Percentiles rank a stretch among this genome's conserved stretches.
phyloP scores from a whole-genome alignment of 2,329 filamentous ascomycete species.

The Penicillium frequentans region DNA sequence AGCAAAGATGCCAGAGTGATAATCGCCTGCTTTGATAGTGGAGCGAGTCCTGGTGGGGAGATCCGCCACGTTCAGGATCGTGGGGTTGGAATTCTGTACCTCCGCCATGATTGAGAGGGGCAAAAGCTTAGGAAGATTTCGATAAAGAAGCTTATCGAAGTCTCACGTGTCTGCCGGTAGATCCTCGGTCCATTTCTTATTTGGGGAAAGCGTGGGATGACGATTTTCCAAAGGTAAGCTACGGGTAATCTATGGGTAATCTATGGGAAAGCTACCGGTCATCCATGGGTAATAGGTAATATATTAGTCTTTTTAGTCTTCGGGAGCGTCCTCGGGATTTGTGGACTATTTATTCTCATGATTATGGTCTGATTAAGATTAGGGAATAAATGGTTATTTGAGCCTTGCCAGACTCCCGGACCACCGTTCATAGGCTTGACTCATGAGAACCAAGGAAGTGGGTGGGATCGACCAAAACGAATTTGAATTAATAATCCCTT shows the following conservation, averaged over 20 bases:
- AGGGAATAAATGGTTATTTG: too few relatives aligned
- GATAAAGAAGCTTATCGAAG: conserved; percentile 47
- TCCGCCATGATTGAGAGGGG: conserved; percentile 29
- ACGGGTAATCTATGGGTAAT: too few relatives aligned
- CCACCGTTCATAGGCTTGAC: background rate
- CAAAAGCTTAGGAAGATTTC: conserved; percentile 1
- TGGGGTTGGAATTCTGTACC: conserved; percentile 71
- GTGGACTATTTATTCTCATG: too few relatives aligned
- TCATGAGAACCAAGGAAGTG: background rate
- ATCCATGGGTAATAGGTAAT: too few relatives aligned
- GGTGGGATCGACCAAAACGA: background rate
- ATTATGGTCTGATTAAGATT: too few relatives aligned
- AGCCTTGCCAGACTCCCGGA: background rate
- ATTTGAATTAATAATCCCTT: background rate
- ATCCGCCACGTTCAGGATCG: conserved; percentile 83
- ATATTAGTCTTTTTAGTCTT: too few relatives aligned
- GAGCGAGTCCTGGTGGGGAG: conserved; percentile 71
- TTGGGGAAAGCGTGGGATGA: background rate
- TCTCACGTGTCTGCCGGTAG: conserved; percentile 12
- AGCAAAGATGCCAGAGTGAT: conserved; percentile 50
- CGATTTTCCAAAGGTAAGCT: background rate
- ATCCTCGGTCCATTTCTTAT: conserved; percentile 6
- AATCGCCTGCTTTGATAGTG: conserved; percentile 42
- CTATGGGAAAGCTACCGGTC: too few relatives aligned
- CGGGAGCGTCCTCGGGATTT: too few relatives aligned